These are phyloP conservation scores for Panellus pusillus DNA, from an alignment of 768 basidiomycete species.

Conservation along the genomic window DNA sequence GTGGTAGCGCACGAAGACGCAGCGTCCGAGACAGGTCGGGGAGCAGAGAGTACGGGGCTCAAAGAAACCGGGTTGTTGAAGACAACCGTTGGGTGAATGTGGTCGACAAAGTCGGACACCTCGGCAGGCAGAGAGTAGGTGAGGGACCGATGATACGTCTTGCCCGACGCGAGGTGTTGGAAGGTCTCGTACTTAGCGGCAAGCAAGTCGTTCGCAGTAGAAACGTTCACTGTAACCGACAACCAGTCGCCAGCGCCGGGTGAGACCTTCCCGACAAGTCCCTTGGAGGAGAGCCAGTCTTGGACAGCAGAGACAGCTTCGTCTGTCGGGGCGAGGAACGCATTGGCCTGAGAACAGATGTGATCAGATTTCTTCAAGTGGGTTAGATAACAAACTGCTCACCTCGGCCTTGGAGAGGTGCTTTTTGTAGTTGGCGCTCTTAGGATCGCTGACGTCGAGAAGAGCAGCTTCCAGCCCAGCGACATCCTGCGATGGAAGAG, in stretches of 20 bases:
- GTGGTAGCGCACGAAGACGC: background rate
- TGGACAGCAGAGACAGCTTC: conserved; percentile 29
- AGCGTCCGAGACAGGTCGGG: background rate
- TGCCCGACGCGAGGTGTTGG: conserved; percentile 29
- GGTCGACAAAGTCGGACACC: conserved; percentile 28
- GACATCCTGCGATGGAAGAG: conserved; percentile 31
- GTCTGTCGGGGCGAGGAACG: conserved; percentile 11
- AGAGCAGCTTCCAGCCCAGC: conserved; percentile 33
- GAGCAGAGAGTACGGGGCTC: conserved; percentile 16
- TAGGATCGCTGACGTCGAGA: conserved; percentile 34
- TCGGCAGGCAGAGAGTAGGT: conserved; percentile 35
- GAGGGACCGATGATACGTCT: conserved; percentile 31
- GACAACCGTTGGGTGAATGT: conserved; percentile 36
- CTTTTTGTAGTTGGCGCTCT: conserved; percentile 30
- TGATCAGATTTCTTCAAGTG: conserved; percentile 33
- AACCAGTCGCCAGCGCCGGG: conserved; percentile 44
- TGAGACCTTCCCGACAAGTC: conserved; percentile 25
- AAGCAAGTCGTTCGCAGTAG: conserved; percentile 35
- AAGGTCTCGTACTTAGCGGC: conserved; percentile 36
- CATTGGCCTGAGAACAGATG: conserved; percentile 11
- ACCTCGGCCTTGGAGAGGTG: conserved; percentile 44
- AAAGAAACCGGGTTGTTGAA: conserved; percentile 23
- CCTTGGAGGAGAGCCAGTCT: conserved; percentile 40
- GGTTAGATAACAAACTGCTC: background rate
- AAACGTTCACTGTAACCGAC: conserved; percentile 29